These are phyloP conservation scores for Thuidium tamariscinum DNA, from an alignment of 225 moss, liverwort and hornwort genomes.

Conservation along the genomic window DNA sequence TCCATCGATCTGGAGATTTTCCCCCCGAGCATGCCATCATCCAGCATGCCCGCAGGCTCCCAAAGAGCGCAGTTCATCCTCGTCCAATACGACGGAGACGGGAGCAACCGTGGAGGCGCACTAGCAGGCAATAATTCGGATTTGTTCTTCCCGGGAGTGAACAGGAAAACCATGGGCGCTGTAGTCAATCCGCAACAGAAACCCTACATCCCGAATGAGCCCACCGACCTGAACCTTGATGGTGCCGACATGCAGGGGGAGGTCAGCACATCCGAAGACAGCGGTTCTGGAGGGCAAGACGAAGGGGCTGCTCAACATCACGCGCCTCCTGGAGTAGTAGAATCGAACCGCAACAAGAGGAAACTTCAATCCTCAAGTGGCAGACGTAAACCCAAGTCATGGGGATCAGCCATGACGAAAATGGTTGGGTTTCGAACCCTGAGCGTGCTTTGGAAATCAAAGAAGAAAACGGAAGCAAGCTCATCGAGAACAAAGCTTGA, in stretches of 20 bases:
- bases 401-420: conserved; percentile 41
- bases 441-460: conserved; percentile 20
- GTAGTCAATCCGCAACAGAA: neutral
- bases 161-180: neutral
- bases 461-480: conserved; percentile 15
- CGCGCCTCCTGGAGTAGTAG: neutral
- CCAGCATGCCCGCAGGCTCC: neutral
- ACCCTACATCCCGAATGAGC: neutral
- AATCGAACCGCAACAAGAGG: conserved; percentile 11
- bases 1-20: conserved; percentile 39
- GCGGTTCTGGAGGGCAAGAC: conserved; percentile 27
- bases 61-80: conserved; percentile 40
- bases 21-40: conserved; percentile 19
- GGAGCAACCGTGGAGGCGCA: neutral
- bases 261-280: conserved; percentile 29
- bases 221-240: conserved; percentile 12
- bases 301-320: conserved; percentile 8
- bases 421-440: conserved; percentile 35
- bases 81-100: conserved; percentile 21
- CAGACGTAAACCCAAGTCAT: conserved; percentile 27
- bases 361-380: conserved; percentile 21
- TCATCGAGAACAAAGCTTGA: neutral
- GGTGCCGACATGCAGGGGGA: conserved; percentile 21
- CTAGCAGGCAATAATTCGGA: conserved; percentile 8
- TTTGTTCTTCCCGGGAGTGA: conserved; percentile 19